Evolutionary conservation across 441 rosid species (phyloP).

Genomic region (Adansonia rubrostipa): DNA sequence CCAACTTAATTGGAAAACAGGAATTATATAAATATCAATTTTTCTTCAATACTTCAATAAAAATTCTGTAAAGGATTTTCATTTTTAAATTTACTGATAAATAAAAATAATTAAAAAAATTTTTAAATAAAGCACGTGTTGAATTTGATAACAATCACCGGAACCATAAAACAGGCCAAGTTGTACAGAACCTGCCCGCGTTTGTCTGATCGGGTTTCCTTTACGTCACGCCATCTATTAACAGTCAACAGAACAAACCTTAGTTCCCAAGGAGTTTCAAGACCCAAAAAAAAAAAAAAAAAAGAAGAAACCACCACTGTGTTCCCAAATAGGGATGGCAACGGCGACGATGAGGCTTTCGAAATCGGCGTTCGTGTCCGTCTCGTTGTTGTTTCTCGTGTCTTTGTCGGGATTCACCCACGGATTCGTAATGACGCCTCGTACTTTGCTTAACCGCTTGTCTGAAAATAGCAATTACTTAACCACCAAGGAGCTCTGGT

Average conservation of each 20-base stretch:
- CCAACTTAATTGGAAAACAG: too few species aligned
- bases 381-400: constrained; percentile 22
- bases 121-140: too few species aligned
- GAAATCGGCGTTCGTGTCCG: neutral
- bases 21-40: neutral
- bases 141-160: too few species aligned
- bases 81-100: too few species aligned
- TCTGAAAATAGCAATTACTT: constrained; percentile 49
- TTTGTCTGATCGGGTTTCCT: neutral
- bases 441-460: constrained; percentile 45
- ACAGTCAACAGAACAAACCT: neutral
- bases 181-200: neutral
- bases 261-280: neutral
- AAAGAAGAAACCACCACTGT: neutral
- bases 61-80: too few species aligned
- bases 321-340: neutral
- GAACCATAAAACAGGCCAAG: neutral
- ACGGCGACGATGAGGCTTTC: constrained; percentile 26
- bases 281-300: neutral
- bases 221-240: neutral
- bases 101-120: too few species aligned
- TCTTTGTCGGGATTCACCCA: constrained; percentile 34
- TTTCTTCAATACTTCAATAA: too few species aligned
- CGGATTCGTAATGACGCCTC: constrained; percentile 44
- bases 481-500: constrained; percentile 76